Evolutionary conservation across 805 yeast species (phyloP), one percentile per base, ranked within the genome.

Genomic region (Hanseniaspora pseudoguilliermondii): DNA sequence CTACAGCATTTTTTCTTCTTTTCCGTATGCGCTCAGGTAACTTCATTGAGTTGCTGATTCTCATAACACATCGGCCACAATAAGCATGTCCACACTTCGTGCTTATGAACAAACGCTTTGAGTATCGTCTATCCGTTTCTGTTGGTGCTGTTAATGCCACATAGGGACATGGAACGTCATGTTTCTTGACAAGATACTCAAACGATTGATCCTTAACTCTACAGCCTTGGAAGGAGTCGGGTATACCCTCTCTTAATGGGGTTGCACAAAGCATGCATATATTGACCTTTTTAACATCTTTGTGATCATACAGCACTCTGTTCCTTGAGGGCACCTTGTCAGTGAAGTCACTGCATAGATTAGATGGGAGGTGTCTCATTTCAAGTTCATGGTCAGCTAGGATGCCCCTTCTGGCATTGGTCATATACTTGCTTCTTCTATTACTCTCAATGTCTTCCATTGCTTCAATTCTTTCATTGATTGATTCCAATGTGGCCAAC

Each of bases 51-150:
- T 76, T 74, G 18, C 76, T 76, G n/a, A 84, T 80, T 61, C 81
- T 77, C 60, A 79, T 79, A 23, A 84, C 84, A 69, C 96, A 88
- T 43, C 91, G 69, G 0, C 96, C 96, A 67, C 96, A 88, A 65
- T 79, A 88, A 0, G 82, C 77, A 70, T 88, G 96, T 0, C 96
- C 96, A 71, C 96, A 88, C 41, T 70, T 68, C 0, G 86, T 76
- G 20, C 76, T 74, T n/a, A 55, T 32, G 63, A 82, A 88, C 2
- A 84, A 76, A 58, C 88, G 75, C 62, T 74, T 79, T 0, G 90
- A 83, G 36, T 85, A 69, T 55, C 77, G 82, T 20, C 70, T 62
- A 62, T 86, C 95, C 0, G 72, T 70, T 11, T 71, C 73, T 0
- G 82, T 75, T n/a, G 82, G 69, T 29, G 71, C 69, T 16, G 67